A percentile compares a stretch with the other conserved stretches of the same genome.
Evolutionary conservation across 495 filamentous ascomycete genomes (phyloP).

Genomic region (Penicillium subrubescens): DNA sequence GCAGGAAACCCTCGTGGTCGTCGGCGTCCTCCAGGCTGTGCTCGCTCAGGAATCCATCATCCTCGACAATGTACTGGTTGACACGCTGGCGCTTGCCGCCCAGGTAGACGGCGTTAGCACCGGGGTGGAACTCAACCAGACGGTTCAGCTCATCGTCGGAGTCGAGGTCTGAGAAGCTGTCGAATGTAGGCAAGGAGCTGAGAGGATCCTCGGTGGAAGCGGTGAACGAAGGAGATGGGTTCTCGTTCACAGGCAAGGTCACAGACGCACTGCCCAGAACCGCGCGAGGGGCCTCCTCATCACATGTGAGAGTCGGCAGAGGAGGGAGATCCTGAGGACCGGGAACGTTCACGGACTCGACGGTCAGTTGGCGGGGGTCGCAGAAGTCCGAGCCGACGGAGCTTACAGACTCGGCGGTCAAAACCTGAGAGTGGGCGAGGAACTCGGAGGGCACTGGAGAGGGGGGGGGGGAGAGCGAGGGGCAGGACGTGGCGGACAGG

Average conservation of each 20-base stretch:
- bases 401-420: constrained; percentile 36
- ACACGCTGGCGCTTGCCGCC: constrained; percentile 80
- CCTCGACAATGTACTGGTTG: constrained; percentile 65
- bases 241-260: constrained; percentile 55
- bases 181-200: constrained; percentile 72
- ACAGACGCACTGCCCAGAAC: constrained; percentile 67
- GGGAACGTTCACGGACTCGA: constrained; percentile 58
- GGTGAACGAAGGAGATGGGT: constrained; percentile 48
- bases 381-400: constrained; percentile 67
- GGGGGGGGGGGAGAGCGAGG: constrained; percentile 79
- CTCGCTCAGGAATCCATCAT: constrained; percentile 75
- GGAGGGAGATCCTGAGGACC: constrained; percentile 67
- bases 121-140: constrained; percentile 69
- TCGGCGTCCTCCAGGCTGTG: constrained; percentile 76
- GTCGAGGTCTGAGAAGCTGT: constrained; percentile 88
- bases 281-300: constrained; percentile 76
- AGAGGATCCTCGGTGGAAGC: constrained; percentile 53
- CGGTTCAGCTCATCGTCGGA: constrained; percentile 88
- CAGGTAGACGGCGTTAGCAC: constrained; percentile 59
- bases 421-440: constrained; percentile 63
- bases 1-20: constrained; percentile 61
- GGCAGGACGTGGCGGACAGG: constrained; percentile 72
- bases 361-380: constrained; percentile 89
- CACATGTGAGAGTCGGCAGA: constrained; percentile 66
- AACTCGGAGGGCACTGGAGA: constrained; percentile 66